A percentile compares a stretch with the other conserved stretches of the same genome.
phyloP scores from a whole-genome alignment of 2,329 filamentous ascomycete genomes.

The Ophiostoma sp. region DNA sequence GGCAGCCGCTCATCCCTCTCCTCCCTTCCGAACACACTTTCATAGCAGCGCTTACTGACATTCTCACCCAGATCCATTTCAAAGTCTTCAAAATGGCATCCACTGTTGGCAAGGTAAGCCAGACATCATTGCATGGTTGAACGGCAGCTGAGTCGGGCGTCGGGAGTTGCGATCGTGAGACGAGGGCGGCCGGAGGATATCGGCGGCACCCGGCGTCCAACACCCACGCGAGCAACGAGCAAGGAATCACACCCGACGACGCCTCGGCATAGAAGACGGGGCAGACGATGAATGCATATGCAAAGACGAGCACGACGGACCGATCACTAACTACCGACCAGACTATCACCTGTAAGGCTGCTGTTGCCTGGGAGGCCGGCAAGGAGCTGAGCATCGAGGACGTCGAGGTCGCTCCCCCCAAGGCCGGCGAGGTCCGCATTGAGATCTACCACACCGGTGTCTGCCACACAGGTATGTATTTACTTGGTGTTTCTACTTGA shows the following conservation, averaged over 20 bases:
- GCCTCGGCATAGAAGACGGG: no score
- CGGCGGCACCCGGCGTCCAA: not conserved
- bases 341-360: constrained; percentile 96
- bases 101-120: constrained; percentile 48
- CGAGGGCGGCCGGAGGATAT: not conserved
- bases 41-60: not conserved
- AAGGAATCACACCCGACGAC: no score
- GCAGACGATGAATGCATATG: no score
- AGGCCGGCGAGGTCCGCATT: constrained; percentile 92
- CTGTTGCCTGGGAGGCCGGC: constrained; percentile 94
- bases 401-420: constrained; percentile 82
- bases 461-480: constrained; percentile 77
- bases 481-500: not conserved
- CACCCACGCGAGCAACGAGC: not conserved
- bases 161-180: not conserved
- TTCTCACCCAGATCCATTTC: not conserved
- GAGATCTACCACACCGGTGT: constrained; percentile 97
- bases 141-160: not conserved
- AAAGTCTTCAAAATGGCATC: constrained; percentile 40
- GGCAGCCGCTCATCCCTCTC: no score
- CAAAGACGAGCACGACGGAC: not conserved
- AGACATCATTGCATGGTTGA: not conserved
- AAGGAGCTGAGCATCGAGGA: constrained; percentile 86
- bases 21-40: no score
- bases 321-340: constrained; percentile 35